Base-by-base conservation (phyloP, 768 basidiomycete species). In the Wakefieldia striispora region DNA sequence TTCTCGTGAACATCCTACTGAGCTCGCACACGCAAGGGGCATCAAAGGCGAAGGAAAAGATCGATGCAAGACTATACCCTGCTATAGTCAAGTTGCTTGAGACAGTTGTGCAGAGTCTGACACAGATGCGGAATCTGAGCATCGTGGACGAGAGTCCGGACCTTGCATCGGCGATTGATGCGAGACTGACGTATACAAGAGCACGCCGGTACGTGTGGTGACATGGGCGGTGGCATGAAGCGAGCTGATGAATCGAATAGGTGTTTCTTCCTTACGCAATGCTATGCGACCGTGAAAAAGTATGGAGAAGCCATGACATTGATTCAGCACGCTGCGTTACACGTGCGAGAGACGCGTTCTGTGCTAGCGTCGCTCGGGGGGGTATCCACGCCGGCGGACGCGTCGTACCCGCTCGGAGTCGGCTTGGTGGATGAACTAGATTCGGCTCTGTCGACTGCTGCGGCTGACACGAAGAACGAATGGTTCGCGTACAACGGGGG, bases 141-240 rank as follows among this genome's bases (percentile, higher is more conserved):
- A 80, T 93, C 34, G 89, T 95, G 13, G 91, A 95, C 59, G 91
- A 93, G 65, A 90, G 83, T 58, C 85, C 91, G 0, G 90, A 93
- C 55, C 76, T 97, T 5, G 80, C 85, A 0, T 75, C 85, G 5
- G 86, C 83, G 14, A 80, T 93, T 3, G 92, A 97, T 37, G 86
- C 83, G 3, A 74, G 91, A 23, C 68, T 87, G 35, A 79, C 83
- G 0, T 88, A 81, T 59, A 86, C 86, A 3, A 86, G 87, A 58
- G 89, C 86, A 1, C 79, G 81, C 47, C 81, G 86, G 88, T 88
- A 56, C 4, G 61, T 58, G 70, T 52, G n/a, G 16, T n/a, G n/a
- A n/a, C 8, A 9, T 1, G 13, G 10, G 29, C 3, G 13, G 21
- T 37, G 31, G 13, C 27, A 16, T 14, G 37, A 11, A 7, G 47